Base-by-base conservation (phyloP, 163 green algal genomes). In the Scenedesmus sp. region DNA sequence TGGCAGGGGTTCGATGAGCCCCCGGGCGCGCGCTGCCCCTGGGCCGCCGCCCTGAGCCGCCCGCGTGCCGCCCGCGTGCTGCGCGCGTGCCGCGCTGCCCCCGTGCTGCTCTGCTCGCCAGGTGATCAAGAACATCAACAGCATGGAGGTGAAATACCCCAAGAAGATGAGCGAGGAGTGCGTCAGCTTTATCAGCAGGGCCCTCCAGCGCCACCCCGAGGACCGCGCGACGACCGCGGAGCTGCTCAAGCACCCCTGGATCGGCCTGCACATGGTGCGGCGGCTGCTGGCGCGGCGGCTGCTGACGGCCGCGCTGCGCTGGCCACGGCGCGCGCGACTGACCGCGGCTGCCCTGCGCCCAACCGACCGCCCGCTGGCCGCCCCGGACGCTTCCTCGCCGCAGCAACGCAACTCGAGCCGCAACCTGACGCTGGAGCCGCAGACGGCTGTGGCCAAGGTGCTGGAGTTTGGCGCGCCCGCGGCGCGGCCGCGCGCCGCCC, bases 241-340 rank as follows among this genome's bases (percentile, higher is more conserved):
- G 60, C 77, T 91, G 29, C 53, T 91, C 58, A 51, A 82, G 34
- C 85, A 91, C 63, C 73, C 87, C 4, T 91, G 87, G 87, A 60
- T 91, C 13, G 77, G 53, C 18, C 15, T 73, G 44, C 83, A 85
- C 60, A 54, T 53, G 63, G 74, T 81, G 51, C n/a, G 62, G 28
- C 2, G 29, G 4, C 11, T 20, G 57, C 17, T 65, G 14, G 7
- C 17, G 11, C 14, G n/a, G 42, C 4, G 11, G 57, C 5, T 34
- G 57, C 57, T 60, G 53, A 60, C 24, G 7, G 5, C 5, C 22
- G 10, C 6, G 9, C 53, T 60, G 24, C 14, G 53, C n/a, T 60
- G n/a, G n/a, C n/a, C n/a, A n/a, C n/a, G n/a, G n/a, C n/a, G n/a
- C n/a, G n/a, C n/a, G n/a, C 48, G 15, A 18, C 48, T 18, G 15